A percentile compares a stretch with the other conserved stretches of the same genome.
phyloP scores from a whole-genome alignment of 1,284 basidiomycete genomes.

The Boletus semigastroideus region DNA sequence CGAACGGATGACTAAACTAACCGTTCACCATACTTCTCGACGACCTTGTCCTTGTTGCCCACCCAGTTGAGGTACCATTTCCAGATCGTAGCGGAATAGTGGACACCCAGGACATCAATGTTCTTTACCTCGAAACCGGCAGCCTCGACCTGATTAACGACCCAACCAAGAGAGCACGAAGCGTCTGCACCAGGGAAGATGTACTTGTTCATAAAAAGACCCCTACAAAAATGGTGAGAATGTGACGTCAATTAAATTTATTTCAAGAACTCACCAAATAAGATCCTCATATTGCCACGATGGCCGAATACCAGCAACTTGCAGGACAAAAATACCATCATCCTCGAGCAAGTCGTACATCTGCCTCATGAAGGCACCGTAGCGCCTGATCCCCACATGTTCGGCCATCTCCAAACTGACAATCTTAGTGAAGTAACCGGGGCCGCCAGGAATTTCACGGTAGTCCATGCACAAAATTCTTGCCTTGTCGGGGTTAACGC shows the following conservation, averaged over 20 bases:
- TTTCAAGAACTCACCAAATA: constrained; percentile 63
- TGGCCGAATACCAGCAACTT: constrained; percentile 94
- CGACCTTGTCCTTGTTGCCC: constrained; percentile 83
- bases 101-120: constrained; percentile 94
- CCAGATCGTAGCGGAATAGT: constrained; percentile 94
- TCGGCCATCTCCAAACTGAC: constrained; percentile 99
- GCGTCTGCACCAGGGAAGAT: constrained; percentile 99
- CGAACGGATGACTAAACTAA: constrained; percentile 8
- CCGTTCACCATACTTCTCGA: constrained; percentile 87
- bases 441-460: constrained; percentile 84
- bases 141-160: constrained; percentile 81
- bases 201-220: constrained; percentile 95
- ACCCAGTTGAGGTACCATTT: constrained; percentile 97
- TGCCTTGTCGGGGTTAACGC: constrained; percentile 74
- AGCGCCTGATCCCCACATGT: constrained; percentile 96
- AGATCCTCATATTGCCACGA: constrained; percentile 98
- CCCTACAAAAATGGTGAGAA: constrained; percentile 42
- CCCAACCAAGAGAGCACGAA: constrained; percentile 94
- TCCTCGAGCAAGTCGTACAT: constrained; percentile 94
- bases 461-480: constrained; percentile 95
- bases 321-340: constrained; percentile 92
- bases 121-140: constrained; percentile 98
- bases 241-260: neutral
- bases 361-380: constrained; percentile 86
- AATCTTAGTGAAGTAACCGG: constrained; percentile 90